Conservation (phyloP, 257 asterid genomes). For the Gynochthodes officinalis region DNA sequence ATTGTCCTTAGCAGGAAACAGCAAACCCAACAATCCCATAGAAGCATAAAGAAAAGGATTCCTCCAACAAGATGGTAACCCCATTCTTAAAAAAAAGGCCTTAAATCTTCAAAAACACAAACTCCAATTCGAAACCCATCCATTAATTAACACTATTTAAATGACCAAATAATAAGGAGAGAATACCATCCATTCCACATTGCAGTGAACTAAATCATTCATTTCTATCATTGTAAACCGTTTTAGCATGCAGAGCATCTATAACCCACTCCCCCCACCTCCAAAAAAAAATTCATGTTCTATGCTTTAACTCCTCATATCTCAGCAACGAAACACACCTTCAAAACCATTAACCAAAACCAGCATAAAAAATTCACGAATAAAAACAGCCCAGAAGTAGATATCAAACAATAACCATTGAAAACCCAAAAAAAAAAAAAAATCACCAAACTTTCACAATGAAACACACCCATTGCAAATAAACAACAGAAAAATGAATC, state of each 20-base stretch:
- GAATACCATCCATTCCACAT: background rate
- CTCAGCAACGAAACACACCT: no score
- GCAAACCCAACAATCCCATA: background rate
- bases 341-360: background rate
- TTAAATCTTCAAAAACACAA: background rate
- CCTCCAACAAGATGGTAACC: no score
- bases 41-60: background rate
- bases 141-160: background rate
- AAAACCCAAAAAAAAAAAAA: background rate
- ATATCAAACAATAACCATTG: background rate
- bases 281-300: no score
- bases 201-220: background rate
- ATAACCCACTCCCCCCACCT: no score
- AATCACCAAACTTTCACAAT: background rate
- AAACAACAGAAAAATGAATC: background rate
- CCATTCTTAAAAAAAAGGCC: background rate
- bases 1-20: background rate
- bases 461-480: background rate
- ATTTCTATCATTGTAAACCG: background rate
- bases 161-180: no score
- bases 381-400: background rate
- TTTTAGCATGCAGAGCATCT: background rate
- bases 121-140: background rate
- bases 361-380: conserved; percentile 2
- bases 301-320: background rate